Evolutionary conservation across 2,329 filamentous ascomycete genomes (phyloP).

Genomic region (Zalaria obscura): DNA sequence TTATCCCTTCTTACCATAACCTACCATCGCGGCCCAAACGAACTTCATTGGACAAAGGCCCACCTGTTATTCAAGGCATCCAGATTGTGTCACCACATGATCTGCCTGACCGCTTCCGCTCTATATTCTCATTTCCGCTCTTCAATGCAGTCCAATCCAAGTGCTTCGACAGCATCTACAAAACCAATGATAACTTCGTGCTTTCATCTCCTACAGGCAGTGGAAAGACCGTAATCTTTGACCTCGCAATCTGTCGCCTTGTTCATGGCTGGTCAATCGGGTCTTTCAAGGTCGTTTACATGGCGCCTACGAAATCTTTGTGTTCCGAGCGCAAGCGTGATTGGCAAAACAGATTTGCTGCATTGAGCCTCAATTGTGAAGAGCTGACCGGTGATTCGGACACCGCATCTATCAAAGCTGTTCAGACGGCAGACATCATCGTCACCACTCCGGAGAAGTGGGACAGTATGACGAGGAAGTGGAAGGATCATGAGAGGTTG

Average conservation of each 20-base stretch:
- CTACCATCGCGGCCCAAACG: too few species aligned
- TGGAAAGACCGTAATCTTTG: conserved; percentile 70
- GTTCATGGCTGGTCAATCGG: conserved; percentile 40
- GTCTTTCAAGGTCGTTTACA: conserved; percentile 70
- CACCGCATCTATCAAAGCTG: conserved; percentile 47
- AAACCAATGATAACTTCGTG: conserved; percentile 60
- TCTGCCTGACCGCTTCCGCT: conserved; percentile 54
- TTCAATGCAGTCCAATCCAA: conserved; percentile 79
- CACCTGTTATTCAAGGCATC: conserved; percentile 43
- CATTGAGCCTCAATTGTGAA: conserved; percentile 53
- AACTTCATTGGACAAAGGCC: background rate
- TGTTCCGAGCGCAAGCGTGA: conserved; percentile 65
- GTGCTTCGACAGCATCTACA: conserved; percentile 54
- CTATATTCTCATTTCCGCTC: conserved; percentile 56
- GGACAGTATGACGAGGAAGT: conserved; percentile 79
- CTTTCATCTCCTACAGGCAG: conserved; percentile 72
- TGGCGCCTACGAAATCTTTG: conserved; percentile 71
- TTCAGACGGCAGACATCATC: conserved; percentile 66
- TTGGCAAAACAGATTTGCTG: conserved; percentile 61
- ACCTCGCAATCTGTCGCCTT: conserved; percentile 67
- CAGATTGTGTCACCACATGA: conserved; percentile 42
- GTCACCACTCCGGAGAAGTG: conserved; percentile 84
- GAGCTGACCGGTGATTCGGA: conserved; percentile 77
- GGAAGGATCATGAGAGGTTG: conserved; percentile 64
- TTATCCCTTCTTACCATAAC: background rate